These are phyloP conservation scores for Solanum pinnatisectum DNA, from an alignment of 257 asterid species.

Conservation along the genomic window DNA sequence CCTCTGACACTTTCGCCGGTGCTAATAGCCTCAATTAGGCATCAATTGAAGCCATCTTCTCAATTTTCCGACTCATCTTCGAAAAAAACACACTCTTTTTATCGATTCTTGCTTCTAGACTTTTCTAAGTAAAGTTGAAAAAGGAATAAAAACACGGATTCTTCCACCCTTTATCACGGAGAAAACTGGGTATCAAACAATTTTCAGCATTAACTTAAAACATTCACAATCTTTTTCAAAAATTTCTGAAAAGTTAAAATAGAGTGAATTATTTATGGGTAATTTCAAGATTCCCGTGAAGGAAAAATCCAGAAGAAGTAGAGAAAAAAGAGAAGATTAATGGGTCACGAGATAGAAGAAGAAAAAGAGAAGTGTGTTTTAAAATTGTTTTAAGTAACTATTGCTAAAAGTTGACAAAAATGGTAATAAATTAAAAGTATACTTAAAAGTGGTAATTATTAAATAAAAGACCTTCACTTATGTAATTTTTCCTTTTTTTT, in stretches of 20 bases:
- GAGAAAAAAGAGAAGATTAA: not conserved
- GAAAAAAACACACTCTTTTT: not conserved
- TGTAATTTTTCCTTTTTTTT: no score
- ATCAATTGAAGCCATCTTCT: slow-evolving; percentile 91
- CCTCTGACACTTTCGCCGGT: slow-evolving; percentile 90
- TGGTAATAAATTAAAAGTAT: no score
- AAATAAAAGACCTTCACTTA: no score
- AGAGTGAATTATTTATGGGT: not conserved
- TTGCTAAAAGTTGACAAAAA: no score
- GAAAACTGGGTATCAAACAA: slow-evolving; percentile 2
- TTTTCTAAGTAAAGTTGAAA: not conserved
- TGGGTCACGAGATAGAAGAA: slow-evolving; percentile 15
- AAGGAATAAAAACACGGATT: slow-evolving; percentile 9
- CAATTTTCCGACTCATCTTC: slow-evolving; percentile 35
- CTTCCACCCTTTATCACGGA: slow-evolving; percentile 35
- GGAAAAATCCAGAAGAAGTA: slow-evolving; percentile 8
- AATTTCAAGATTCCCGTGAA: slow-evolving; percentile 1
- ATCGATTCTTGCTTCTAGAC: not conserved
- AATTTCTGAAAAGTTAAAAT: not conserved
- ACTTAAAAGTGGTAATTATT: no score
- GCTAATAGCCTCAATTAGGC: slow-evolving; percentile 86
- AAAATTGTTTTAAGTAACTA: no score
- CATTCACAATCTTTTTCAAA: not conserved
- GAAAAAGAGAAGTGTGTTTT: not conserved
- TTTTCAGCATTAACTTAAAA: not conserved